Evolutionary conservation across 306 rosid species (phyloP).

Genomic region (Quercus ilex): DNA sequence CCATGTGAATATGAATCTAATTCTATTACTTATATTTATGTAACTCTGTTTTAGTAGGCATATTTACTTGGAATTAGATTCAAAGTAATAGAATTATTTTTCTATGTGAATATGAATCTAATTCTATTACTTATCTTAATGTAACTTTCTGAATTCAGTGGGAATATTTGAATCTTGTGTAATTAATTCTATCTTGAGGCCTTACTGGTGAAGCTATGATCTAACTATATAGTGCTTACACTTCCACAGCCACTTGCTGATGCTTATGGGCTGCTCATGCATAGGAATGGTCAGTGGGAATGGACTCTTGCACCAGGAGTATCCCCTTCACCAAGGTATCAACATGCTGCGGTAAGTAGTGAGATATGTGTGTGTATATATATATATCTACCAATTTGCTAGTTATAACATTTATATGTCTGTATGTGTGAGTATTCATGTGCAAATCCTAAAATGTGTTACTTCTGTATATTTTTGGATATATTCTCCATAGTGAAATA

Average conservation of each 20-base stretch:
- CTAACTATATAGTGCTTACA: slow-evolving; percentile 15
- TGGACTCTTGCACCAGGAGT: slow-evolving; percentile 99
- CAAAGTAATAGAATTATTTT: no score
- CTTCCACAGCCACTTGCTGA: slow-evolving; percentile 77
- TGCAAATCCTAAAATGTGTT: not conserved
- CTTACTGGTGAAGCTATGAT: slow-evolving; percentile 5
- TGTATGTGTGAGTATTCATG: not conserved
- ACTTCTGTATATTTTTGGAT: not conserved
- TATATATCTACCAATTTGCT: not conserved
- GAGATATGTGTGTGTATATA: slow-evolving; percentile 5
- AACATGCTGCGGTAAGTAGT: slow-evolving; percentile 96
- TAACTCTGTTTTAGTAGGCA: no score
- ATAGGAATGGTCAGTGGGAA: slow-evolving; percentile 98
- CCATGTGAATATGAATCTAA: no score
- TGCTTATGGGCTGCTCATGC: slow-evolving; percentile 97
- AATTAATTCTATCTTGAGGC: not conserved
- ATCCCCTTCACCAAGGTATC: slow-evolving; percentile 95
- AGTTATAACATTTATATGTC: not conserved
- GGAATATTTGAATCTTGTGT: not conserved
- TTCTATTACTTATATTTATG: no score
- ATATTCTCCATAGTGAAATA: not conserved
- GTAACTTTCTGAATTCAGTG: not conserved
- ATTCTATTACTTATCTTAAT: not conserved
- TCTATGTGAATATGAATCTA: not conserved
- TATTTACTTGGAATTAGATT: no score